Evolutionary conservation across 2,329 filamentous ascomycete species (phyloP), one percentile per base, ranked within the genome.

Genomic region (Penicillium sp.): DNA sequence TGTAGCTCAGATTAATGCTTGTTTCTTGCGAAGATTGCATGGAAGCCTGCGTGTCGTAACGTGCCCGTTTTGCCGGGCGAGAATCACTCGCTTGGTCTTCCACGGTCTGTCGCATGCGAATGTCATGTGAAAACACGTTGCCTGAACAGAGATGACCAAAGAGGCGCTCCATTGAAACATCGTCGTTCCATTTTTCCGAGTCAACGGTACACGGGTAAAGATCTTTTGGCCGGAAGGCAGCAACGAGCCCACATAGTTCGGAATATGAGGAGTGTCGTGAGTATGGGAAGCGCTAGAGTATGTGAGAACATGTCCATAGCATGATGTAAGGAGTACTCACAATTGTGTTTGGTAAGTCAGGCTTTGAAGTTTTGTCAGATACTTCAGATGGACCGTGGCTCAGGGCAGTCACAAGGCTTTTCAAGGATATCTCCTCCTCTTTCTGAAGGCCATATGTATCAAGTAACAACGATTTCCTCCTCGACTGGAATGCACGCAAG

Each of bases 261-360:
- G 79, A 76, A 56, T 94, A 93, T 0, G 90, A 96, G 0, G 93
- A 95, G 71, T 97, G 93, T 1, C 93, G 83, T 0, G 93, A 93
- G 67, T 92, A 97, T 0, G 92, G 90, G 61, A 96, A 97, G 18
- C 76, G 79, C 76, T 75, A 42, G 32, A 13, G n/a, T 3, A 11
- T 10, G 38, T 63, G 44, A 66, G 60, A 24, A 22, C 10, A 5
- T 3, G 6, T 10, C 5, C 8, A 18, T 24, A 8, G 4, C 5
- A 31, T 50, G n/a, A 16, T 3, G 18, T 3, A 21, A 24, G 22
- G n/a, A n/a, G 14, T 1, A 64, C 72, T 55, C 59, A 75, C 72
- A 46, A 75, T 75, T 21, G 56, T 66, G n/a, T 56, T 66, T n/a
- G 70, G 64, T 9, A 70, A 61, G 31, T 60, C 42, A 8, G 47